Evolutionary conservation across 192 early-diverging fungal genomes (phyloP).

Genomic region (Phycomyces nitens): DNA sequence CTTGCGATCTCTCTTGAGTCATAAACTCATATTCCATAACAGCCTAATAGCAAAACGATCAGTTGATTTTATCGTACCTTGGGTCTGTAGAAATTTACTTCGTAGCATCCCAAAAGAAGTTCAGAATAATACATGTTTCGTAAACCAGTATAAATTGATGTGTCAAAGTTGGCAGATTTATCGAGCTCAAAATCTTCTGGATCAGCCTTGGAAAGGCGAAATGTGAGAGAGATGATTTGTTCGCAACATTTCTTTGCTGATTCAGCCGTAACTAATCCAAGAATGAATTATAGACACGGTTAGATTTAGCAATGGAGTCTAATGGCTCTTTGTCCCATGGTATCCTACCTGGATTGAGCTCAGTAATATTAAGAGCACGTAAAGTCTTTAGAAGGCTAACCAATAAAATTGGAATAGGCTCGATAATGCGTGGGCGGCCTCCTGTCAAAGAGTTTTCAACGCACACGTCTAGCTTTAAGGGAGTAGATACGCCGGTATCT

Average conservation of each 20-base stretch:
- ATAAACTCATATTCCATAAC: conserved; percentile 37
- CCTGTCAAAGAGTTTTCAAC: conserved; percentile 17
- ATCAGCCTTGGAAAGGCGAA: conserved; percentile 47
- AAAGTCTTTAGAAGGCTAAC: conserved; percentile 11
- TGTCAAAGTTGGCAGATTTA: conserved; percentile 59
- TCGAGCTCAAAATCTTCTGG: conserved; percentile 69
- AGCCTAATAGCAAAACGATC: conserved; percentile 16
- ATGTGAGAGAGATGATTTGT: conserved; percentile 13
- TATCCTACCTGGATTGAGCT: neutral
- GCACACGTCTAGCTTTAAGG: conserved; percentile 27
- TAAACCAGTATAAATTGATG: conserved; percentile 44
- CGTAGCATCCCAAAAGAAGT: conserved; percentile 55
- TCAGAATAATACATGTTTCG: conserved; percentile 52
- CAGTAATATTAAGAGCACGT: neutral
- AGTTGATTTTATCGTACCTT: neutral
- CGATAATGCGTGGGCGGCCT: conserved; percentile 37
- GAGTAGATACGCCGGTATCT: conserved; percentile 21
- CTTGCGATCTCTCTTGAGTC: neutral
- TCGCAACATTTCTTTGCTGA: too few species aligned
- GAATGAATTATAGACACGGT: neutral
- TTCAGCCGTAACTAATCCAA: too few species aligned
- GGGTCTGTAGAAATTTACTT: conserved; percentile 36
- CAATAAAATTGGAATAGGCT: conserved; percentile 43
- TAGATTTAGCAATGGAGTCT: too few species aligned
- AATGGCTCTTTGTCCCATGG: too few species aligned